Percentiles rank a stretch among this genome's conserved stretches.
These are phyloP conservation scores for Chaetomium strumarium DNA, from an alignment of 2,329 filamentous ascomycete species.

Conservation along the genomic window DNA sequence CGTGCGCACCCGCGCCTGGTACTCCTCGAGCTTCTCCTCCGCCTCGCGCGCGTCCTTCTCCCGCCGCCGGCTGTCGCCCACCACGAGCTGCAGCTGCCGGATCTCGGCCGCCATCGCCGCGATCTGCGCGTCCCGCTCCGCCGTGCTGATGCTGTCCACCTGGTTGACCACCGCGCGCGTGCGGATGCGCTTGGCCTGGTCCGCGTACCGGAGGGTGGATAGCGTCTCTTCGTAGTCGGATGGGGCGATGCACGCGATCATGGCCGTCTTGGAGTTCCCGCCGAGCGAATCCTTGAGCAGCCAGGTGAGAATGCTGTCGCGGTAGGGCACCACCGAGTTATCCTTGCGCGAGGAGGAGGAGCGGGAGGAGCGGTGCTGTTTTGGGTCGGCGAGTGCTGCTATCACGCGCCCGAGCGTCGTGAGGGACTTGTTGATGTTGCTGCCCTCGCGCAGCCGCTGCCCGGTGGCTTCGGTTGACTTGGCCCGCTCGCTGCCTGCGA, in stretches of 20 bases:
- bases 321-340: constrained; percentile 70
- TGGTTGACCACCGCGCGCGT: constrained; percentile 94
- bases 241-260: constrained; percentile 96
- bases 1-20: constrained; percentile 79
- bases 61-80: constrained; percentile 57
- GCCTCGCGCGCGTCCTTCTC: constrained; percentile 74
- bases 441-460: constrained; percentile 82
- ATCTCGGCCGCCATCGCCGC: constrained; percentile 94
- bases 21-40: constrained; percentile 85
- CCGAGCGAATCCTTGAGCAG: constrained; percentile 92
- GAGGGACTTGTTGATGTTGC: constrained; percentile 98
- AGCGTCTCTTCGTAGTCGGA: constrained; percentile 96
- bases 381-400: constrained; percentile 73
- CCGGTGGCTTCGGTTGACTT: constrained; percentile 95
- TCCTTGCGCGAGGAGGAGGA: constrained; percentile 24
- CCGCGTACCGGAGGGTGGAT: constrained; percentile 91
- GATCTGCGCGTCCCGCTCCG: constrained; percentile 91
- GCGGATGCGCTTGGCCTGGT: constrained; percentile 95
- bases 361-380: constrained; percentile 40
- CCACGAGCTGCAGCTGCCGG: constrained; percentile 71
- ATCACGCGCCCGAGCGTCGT: constrained; percentile 95
- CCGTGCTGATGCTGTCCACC: constrained; percentile 67
- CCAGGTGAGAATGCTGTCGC: constrained; percentile 80
- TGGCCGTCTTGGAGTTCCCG: constrained; percentile 96
- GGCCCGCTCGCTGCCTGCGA: constrained; percentile 90